Evolutionary conservation across 2,329 filamentous ascomycete genomes (phyloP).

Genomic region (Colletotrichum tropicicola): DNA sequence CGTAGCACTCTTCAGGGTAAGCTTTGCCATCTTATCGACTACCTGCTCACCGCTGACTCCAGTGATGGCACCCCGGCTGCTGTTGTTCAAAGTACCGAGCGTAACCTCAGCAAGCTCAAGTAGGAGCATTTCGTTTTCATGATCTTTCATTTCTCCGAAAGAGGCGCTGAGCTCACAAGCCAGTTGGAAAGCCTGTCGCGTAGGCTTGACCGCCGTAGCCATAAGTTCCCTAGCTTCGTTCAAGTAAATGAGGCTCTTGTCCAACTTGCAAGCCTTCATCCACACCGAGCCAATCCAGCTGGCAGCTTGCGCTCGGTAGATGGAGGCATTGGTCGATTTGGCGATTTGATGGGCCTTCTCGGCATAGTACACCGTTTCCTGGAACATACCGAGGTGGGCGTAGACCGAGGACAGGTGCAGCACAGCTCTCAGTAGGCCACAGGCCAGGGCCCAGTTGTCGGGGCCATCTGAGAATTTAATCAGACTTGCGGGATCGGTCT

Average conservation of each 20-base stretch:
- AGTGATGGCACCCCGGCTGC: slow-evolving; percentile 10
- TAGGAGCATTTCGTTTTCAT: slow-evolving; percentile 52
- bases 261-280: slow-evolving; percentile 65
- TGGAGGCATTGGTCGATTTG: slow-evolving; percentile 69
- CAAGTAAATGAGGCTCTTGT: slow-evolving; percentile 65
- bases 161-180: slow-evolving; percentile 66
- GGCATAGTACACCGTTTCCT: slow-evolving; percentile 88
- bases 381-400: slow-evolving; percentile 84
- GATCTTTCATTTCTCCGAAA: slow-evolving; percentile 58
- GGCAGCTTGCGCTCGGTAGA: slow-evolving; percentile 63
- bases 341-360: slow-evolving; percentile 86
- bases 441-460: slow-evolving; percentile 82
- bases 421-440: slow-evolving; percentile 76
- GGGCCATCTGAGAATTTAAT: slow-evolving; percentile 58
- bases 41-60: slow-evolving; percentile 39
- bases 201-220: slow-evolving; percentile 49
- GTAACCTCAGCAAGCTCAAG: slow-evolving; percentile 59
- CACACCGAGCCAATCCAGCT: slow-evolving; percentile 65
- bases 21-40: slow-evolving; percentile 44
- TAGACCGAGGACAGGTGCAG: slow-evolving; percentile 81
- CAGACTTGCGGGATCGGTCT: slow-evolving; percentile 35
- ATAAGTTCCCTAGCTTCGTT: slow-evolving; percentile 63
- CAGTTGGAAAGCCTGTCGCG: slow-evolving; percentile 54
- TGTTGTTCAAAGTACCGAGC: slow-evolving; percentile 19
- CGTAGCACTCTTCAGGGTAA: slow-evolving; percentile 38